A percentile compares a stretch with the other conserved stretches of the same genome.
Conservation (phyloP, 2,329 filamentous ascomycete genomes). For the Cercospora brassicicola region DNA sequence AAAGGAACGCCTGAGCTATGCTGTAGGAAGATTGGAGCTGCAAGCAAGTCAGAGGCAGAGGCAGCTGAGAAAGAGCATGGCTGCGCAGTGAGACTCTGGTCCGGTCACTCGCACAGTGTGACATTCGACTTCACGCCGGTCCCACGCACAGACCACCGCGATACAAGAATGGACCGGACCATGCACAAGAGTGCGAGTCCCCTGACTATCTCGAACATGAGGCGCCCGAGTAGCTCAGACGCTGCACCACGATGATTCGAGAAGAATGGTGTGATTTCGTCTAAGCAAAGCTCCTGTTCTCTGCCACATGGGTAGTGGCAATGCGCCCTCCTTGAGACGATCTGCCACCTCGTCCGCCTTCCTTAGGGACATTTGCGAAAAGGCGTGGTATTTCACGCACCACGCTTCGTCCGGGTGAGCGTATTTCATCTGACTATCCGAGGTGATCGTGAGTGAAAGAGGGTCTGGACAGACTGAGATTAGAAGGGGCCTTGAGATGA, state of each 20-base stretch:
- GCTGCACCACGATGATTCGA: not conserved
- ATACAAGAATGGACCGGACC: too few species aligned
- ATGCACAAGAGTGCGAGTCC: not conserved
- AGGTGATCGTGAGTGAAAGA: too few species aligned
- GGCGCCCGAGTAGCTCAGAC: not conserved
- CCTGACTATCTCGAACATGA: not conserved
- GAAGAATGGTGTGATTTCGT: not conserved
- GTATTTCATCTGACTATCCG: not conserved
- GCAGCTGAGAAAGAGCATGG: constrained; percentile 72
- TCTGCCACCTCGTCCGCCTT: not conserved
- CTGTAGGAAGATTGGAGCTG: constrained; percentile 79
- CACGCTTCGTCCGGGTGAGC: not conserved
- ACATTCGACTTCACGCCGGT: too few species aligned
- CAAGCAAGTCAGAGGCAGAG: constrained; percentile 77
- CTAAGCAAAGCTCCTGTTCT: not conserved
- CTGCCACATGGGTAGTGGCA: not conserved
- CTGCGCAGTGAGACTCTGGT: constrained; percentile 41
- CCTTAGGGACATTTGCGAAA: not conserved
- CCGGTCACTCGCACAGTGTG: too few species aligned
- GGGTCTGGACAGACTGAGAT: not conserved
- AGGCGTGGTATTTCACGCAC: not conserved
- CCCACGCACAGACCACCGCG: not conserved
- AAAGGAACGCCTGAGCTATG: constrained; percentile 82
- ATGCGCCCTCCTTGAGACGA: not conserved
- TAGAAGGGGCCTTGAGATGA: not conserved